Evolutionary conservation across 2,329 filamentous ascomycete species (phyloP).

Genomic region (Neopestalotiopsis rosae): DNA sequence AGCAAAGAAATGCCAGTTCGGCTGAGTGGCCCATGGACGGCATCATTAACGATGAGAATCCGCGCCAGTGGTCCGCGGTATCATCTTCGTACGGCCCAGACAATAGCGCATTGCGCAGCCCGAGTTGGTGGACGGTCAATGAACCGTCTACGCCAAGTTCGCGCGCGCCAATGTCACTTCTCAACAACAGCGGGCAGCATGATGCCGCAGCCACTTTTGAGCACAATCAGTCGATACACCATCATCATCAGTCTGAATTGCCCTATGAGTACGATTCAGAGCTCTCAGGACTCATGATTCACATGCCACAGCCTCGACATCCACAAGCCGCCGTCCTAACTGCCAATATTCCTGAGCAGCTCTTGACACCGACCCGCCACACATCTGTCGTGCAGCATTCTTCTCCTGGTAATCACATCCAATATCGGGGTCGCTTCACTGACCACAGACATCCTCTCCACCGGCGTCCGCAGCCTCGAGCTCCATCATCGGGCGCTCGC

Average conservation of each 20-base stretch:
- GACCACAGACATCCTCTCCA: slow-evolving; percentile 47
- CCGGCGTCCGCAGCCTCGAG: slow-evolving; percentile 53
- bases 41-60: slow-evolving; percentile 28
- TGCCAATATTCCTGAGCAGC: slow-evolving; percentile 31
- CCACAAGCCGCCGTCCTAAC: slow-evolving; percentile 44
- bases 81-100: slow-evolving; percentile 26
- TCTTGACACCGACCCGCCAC: slow-evolving; percentile 12
- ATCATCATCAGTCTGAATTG: slow-evolving; percentile 43
- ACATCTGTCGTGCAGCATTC: not conserved
- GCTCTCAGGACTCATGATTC: slow-evolving; percentile 55
- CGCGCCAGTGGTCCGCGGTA: slow-evolving; percentile 22
- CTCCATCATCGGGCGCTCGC: slow-evolving; percentile 59
- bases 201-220: slow-evolving; percentile 40
- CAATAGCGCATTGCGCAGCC: slow-evolving; percentile 21
- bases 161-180: slow-evolving; percentile 6
- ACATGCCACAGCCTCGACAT: slow-evolving; percentile 55
- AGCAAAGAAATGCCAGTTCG: slow-evolving; percentile 32
- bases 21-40: slow-evolving; percentile 40
- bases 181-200: slow-evolving; percentile 4
- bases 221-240: slow-evolving; percentile 47
- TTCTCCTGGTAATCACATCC: not conserved
- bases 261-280: slow-evolving; percentile 44
- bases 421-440: slow-evolving; percentile 24
- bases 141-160: slow-evolving; percentile 17
- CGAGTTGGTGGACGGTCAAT: slow-evolving; percentile 32